Base-by-base conservation (phyloP, 495 filamentous ascomycete genomes). In the Saxophila tyrrhenica region DNA sequence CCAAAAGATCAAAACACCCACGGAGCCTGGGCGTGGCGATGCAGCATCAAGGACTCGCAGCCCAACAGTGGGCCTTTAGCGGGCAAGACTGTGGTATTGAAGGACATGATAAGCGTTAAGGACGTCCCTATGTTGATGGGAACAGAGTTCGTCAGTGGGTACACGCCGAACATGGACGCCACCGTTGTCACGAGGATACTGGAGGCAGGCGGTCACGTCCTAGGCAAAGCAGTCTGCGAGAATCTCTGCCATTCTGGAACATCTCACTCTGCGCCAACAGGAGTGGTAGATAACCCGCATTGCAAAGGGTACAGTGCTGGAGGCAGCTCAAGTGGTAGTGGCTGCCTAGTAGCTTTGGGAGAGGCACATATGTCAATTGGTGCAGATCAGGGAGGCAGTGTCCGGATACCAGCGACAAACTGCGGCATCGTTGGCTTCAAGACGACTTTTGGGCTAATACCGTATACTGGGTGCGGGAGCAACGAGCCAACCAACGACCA, bases 301-400 rank as follows among this genome's bases (percentile, higher is more conserved):
- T 54, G 64, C 1, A 63, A 62, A 39, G 65, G 62, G 3, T 73
- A 72, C 48, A 75, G 70, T 1, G 68, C 73, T 3, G 79, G 79
- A 3, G 80, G 80, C 20, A 81, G 78, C 21, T 76, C 73, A 32
- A 76, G 72, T 39, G 79, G 80, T n/a, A 74, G 71, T 7, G 77
- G 69, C 0, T 75, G 74, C 0, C 70, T 83, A 1, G 77, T 83
- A 7, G 70, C 70, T 3, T 60, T 62, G 1, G 69, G 73, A 15
- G 64, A 71, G 19, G 75, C 78, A 1, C 77, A 82, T 57, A 67
- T 83, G 20, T 72, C 73, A 0, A 75, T 82, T 50, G 80, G 79
- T 20, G 75, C 74, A 7, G 80, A 83, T 57, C 78, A 81, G 57
- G 80, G 78, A 17, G 80, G 80, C 10, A 77, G 73, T 53, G 75